Percentiles rank a stretch among this genome's conserved stretches.
phyloP scores from a whole-genome alignment of 2,329 filamentous ascomycete species.

The Aspergillus sojae region DNA sequence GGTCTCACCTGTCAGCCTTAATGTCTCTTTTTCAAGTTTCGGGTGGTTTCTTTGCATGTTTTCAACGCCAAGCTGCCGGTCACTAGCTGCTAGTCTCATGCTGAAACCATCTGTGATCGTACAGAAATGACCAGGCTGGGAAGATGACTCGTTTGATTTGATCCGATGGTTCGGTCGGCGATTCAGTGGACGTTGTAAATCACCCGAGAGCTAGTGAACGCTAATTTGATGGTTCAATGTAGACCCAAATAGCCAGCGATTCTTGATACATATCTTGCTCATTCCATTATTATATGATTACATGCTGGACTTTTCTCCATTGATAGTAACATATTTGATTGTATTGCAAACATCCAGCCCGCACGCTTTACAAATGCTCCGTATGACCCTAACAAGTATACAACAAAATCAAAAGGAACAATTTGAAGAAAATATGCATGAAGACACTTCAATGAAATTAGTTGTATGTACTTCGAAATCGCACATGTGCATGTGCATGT shows the following conservation, averaged over 20 bases:
- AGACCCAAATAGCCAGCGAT: background rate
- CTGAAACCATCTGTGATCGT: background rate
- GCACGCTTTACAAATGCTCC: constrained; percentile 14
- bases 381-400: constrained; percentile 11
- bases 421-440: constrained; percentile 7
- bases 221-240: background rate
- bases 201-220: background rate
- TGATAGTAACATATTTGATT: constrained; percentile 1
- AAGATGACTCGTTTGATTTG: too few relatives aligned
- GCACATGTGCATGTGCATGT: constrained; percentile 13
- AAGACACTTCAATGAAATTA: constrained; percentile 13
- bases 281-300: constrained; percentile 12
- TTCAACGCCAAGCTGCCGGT: background rate
- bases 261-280: constrained; percentile 1
- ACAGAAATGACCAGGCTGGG: background rate
- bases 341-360: constrained; percentile 4
- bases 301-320: constrained; percentile 1
- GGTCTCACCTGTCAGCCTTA: background rate
- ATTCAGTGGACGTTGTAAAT: background rate
- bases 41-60: background rate
- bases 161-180: background rate
- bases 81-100: background rate
- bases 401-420: constrained; percentile 7
- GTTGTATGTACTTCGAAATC: constrained; percentile 18
- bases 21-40: background rate